Percentiles rank a stretch among this genome's conserved stretches.
These are phyloP conservation scores for Linnemannia hyalina DNA, from an alignment of 192 early-diverging fungal genomes.

Conservation along the genomic window DNA sequence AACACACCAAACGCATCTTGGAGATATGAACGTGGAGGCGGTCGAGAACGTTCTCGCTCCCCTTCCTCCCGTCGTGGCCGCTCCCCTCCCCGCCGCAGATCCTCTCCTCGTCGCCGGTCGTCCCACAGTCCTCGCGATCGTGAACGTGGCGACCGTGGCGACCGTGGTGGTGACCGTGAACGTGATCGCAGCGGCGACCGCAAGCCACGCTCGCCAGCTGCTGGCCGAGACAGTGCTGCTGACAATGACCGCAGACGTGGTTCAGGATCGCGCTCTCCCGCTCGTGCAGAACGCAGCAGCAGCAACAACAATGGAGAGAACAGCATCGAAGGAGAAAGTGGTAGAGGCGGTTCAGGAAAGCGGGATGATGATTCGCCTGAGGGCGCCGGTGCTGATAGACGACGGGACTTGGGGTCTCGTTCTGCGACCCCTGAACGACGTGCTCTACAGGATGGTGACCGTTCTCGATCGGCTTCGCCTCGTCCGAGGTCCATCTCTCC, in stretches of 20 bases:
- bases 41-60: constrained; percentile 37
- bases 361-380: neutral
- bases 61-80: constrained; percentile 31
- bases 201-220: neutral
- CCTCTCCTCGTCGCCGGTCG: constrained; percentile 48
- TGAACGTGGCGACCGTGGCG: neutral
- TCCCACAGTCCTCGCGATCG: constrained; percentile 26
- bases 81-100: constrained; percentile 27
- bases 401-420: constrained; percentile 3
- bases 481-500: constrained; percentile 32
- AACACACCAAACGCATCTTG: constrained; percentile 82
- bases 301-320: constrained; percentile 18
- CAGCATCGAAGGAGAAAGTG: constrained; percentile 5
- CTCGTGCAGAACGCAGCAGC: constrained; percentile 20
- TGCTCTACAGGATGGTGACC: neutral
- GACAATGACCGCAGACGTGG: constrained; percentile 22
- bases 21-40: constrained; percentile 74
- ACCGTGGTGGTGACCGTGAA: neutral
- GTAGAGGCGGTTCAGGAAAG: neutral
- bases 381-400: neutral
- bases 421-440: constrained; percentile 23
- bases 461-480: constrained; percentile 8
- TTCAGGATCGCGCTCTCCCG: constrained; percentile 59
- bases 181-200: neutral
- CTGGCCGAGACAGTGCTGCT: neutral